phyloP scores from a whole-genome alignment of 2,329 filamentous ascomycete genomes.

The Mycogone perniciosa region DNA sequence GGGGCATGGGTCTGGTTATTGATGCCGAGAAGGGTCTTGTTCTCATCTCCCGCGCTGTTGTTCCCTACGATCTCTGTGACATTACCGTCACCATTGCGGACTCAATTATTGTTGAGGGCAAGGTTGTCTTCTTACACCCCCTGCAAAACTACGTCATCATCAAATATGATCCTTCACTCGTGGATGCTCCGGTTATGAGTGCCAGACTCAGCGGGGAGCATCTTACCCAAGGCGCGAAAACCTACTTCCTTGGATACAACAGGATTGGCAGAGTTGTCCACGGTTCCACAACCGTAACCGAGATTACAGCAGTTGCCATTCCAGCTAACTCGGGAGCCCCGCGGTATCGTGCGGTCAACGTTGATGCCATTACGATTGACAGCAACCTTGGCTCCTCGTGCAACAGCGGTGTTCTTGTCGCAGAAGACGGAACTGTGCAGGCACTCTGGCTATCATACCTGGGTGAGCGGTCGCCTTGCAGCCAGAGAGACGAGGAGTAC shows the following conservation, averaged over 20 bases:
- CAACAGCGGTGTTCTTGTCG: slow-evolving; percentile 85
- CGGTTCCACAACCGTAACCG: slow-evolving; percentile 88
- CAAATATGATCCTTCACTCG: slow-evolving; percentile 86
- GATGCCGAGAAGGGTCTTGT: slow-evolving; percentile 95
- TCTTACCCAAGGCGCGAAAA: slow-evolving; percentile 88
- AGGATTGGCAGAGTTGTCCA: slow-evolving; percentile 90
- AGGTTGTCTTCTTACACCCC: slow-evolving; percentile 92
- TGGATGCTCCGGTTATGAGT: slow-evolving; percentile 88
- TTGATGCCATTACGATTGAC: slow-evolving; percentile 95
- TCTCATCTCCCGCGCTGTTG: slow-evolving; percentile 85
- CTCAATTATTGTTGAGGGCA: slow-evolving; percentile 88
- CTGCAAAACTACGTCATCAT: slow-evolving; percentile 95
- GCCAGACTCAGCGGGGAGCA: slow-evolving; percentile 74
- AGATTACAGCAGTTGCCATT: slow-evolving; percentile 95
- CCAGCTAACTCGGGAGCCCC: slow-evolving; percentile 89
- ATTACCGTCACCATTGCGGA: slow-evolving; percentile 95
- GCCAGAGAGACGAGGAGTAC: slow-evolving; percentile 89
- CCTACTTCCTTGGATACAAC: slow-evolving; percentile 98
- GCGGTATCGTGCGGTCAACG: slow-evolving; percentile 87
- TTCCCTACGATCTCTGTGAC: slow-evolving; percentile 94
- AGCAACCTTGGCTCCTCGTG: slow-evolving; percentile 87
- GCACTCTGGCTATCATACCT: slow-evolving; percentile 96
- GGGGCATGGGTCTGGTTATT: slow-evolving; percentile 94
- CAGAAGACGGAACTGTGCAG: slow-evolving; percentile 86
- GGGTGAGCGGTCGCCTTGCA: slow-evolving; percentile 73